These are phyloP conservation scores for Huntiella bhutanensis DNA, from an alignment of 2,329 filamentous ascomycete species.

Conservation along the genomic window DNA sequence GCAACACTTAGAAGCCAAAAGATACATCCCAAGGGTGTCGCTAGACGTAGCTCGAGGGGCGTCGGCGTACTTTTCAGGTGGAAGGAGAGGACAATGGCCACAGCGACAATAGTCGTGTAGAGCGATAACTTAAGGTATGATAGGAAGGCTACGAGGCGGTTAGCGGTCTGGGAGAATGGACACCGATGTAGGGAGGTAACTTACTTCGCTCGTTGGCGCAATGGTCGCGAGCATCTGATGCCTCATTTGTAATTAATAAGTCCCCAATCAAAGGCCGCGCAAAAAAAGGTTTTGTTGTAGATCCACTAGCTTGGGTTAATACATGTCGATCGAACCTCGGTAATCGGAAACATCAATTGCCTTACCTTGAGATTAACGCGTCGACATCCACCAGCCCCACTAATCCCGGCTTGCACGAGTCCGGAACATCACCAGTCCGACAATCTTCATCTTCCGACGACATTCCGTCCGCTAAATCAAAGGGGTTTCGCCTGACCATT, in stretches of 20 bases:
- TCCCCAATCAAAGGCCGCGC: constrained; percentile 45
- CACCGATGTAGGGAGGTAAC: constrained; percentile 9
- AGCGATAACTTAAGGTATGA: constrained; percentile 78
- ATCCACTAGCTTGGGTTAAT: neutral
- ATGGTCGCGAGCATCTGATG: constrained; percentile 58
- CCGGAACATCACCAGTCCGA: no score
- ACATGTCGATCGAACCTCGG: neutral
- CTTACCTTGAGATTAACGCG: no score
- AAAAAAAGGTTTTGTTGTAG: constrained; percentile 24
- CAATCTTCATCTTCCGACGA: no score
- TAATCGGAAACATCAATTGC: neutral
- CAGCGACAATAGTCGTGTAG: constrained; percentile 76
- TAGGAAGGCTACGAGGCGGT: constrained; percentile 43
- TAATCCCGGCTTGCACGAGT: no score
- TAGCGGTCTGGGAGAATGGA: neutral
- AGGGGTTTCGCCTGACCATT: no score
- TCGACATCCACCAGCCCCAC: no score
- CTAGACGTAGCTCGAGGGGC: constrained; percentile 52
- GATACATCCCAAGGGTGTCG: constrained; percentile 64
- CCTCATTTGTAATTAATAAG: constrained; percentile 54
- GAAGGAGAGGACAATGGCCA: constrained; percentile 85
- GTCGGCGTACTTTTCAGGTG: constrained; percentile 63
- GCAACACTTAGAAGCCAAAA: constrained; percentile 71
- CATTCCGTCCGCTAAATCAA: no score
- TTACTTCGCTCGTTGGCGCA: constrained; percentile 59